Conservation (phyloP, 2,329 filamentous ascomycete species). For the Fusarium bulbicola region DNA sequence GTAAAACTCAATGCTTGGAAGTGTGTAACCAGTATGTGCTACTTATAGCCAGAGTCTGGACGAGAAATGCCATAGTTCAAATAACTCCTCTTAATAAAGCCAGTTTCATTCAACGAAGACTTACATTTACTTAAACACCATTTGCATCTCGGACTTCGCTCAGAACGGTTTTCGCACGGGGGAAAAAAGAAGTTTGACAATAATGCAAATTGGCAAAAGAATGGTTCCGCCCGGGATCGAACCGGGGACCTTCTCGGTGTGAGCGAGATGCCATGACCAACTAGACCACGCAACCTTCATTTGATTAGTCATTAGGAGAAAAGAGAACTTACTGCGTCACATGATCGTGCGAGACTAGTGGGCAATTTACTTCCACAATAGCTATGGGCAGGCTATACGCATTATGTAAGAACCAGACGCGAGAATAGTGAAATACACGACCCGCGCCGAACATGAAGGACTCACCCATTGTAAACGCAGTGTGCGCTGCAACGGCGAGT, state of each 20-base stretch:
- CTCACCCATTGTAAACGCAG: no score
- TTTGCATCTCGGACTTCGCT: rapidly evolving
- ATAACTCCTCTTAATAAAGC: rapidly evolving
- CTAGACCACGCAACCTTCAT: conserved; percentile 17
- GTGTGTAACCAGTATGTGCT: background rate
- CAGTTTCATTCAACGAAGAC: background rate
- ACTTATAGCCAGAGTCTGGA: no score
- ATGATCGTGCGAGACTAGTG: background rate
- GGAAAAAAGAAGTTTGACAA: background rate
- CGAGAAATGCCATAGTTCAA: background rate
- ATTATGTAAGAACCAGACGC: rapidly evolving
- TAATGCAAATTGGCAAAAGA: background rate
- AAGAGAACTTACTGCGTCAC: rapidly evolving
- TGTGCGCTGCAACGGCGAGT: background rate
- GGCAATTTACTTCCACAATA: background rate
- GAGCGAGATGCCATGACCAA: conserved; percentile 31
- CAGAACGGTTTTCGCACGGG: no score
- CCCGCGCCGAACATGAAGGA: no score
- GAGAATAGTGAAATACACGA: no score
- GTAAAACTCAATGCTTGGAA: no score
- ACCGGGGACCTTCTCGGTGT: conserved; percentile 30
- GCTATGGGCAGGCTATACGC: rapidly evolving
- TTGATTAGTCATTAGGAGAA: background rate
- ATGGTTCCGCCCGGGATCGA: conserved; percentile 25
- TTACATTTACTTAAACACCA: background rate